Evolutionary conservation across 352 stramenopile species (phyloP).

Genomic region (Globisporangium solare): DNA sequence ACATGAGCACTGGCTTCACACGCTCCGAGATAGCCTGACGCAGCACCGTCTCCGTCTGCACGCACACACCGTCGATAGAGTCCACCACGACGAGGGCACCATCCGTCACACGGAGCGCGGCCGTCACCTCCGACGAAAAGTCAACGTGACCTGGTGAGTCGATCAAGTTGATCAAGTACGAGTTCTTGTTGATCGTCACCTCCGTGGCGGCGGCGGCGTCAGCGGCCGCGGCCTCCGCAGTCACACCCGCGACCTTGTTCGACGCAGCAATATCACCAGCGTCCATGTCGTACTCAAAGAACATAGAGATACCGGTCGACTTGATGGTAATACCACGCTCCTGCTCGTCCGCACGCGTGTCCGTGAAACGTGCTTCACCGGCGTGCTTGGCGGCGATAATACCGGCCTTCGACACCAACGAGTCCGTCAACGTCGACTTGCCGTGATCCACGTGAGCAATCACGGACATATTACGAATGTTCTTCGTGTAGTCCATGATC

Average conservation of each 20-base stretch:
- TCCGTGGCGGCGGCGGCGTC: slow-evolving; percentile 22
- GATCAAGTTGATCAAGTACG: slow-evolving; percentile 99
- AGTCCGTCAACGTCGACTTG: slow-evolving; percentile 99
- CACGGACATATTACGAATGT: slow-evolving; percentile 99
- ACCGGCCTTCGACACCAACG: slow-evolving; percentile 98
- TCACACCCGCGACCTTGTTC: slow-evolving; percentile 54
- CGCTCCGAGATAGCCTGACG: slow-evolving; percentile 97
- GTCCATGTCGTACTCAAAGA: slow-evolving; percentile 99
- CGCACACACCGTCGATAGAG: slow-evolving; percentile 98
- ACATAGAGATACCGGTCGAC: slow-evolving; percentile 99
- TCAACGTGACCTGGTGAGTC: slow-evolving; percentile 99
- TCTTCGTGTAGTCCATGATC: slow-evolving; percentile 98
- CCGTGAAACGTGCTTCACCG: slow-evolving; percentile 98
- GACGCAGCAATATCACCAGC: slow-evolving; percentile 82
- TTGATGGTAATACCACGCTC: slow-evolving; percentile 99
- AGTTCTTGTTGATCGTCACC: slow-evolving; percentile 96
- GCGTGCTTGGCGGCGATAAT: slow-evolving; percentile 99
- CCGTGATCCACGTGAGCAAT: slow-evolving; percentile 99
- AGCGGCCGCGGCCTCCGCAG: slow-evolving; percentile 22
- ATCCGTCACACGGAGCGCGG: slow-evolving; percentile 98
- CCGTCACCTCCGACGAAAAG: slow-evolving; percentile 99
- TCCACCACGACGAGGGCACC: slow-evolving; percentile 99
- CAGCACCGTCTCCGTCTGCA: slow-evolving; percentile 99
- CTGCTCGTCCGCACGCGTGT: slow-evolving; percentile 99
- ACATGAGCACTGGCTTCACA: slow-evolving; percentile 98